Conservation (phyloP, 768 basidiomycete genomes). For the Suillus subaureus region DNA sequence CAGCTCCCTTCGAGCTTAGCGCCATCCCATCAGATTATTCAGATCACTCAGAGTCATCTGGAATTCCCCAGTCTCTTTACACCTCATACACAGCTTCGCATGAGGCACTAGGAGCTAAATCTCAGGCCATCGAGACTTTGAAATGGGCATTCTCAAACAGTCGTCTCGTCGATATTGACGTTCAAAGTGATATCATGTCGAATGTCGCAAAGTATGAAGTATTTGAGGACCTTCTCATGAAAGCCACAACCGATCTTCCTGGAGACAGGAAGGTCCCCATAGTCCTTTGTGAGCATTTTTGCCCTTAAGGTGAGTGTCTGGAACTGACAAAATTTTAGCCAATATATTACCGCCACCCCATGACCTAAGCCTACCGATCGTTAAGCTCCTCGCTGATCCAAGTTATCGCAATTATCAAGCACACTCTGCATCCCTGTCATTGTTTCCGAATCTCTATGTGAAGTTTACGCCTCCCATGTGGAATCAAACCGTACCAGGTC, state of each 20-base stretch:
- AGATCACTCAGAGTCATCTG: constrained; percentile 33
- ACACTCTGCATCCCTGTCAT: constrained; percentile 70
- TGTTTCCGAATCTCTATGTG: constrained; percentile 69
- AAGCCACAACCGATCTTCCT: constrained; percentile 49
- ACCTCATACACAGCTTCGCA: constrained; percentile 56
- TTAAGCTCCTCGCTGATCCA: constrained; percentile 79
- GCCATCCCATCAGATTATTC: constrained; percentile 43
- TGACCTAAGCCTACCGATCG: constrained; percentile 68
- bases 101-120: constrained; percentile 40
- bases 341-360: constrained; percentile 82
- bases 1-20: constrained; percentile 63
- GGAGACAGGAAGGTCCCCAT: constrained; percentile 48
- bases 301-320: neutral
- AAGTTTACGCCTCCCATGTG: constrained; percentile 80
- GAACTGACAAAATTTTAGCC: constrained; percentile 44
- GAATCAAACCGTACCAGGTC: constrained; percentile 46
- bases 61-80: constrained; percentile 53
- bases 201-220: constrained; percentile 60
- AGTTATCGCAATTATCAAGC: constrained; percentile 73
- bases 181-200: constrained; percentile 52
- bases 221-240: constrained; percentile 72
- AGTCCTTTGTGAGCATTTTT: constrained; percentile 59
- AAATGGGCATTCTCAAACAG: constrained; percentile 67
- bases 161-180: constrained; percentile 70
- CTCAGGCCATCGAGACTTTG: constrained; percentile 55